These are phyloP conservation scores for Chaetoceros tenuissimus DNA, from an alignment of 108 stramenopile species.

Conservation along the genomic window DNA sequence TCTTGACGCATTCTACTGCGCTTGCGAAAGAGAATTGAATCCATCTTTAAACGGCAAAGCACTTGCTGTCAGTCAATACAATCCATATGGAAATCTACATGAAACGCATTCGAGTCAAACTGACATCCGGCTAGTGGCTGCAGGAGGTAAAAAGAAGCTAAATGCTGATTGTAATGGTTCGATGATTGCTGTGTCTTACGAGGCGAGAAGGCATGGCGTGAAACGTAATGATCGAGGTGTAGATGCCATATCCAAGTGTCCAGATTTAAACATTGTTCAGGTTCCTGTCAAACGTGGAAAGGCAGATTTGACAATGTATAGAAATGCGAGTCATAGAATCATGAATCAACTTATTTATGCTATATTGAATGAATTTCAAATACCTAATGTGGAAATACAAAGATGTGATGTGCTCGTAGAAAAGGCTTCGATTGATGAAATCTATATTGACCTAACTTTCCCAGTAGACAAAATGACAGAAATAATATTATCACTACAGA, in stretches of 20 bases:
- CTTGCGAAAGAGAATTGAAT: slow-evolving; percentile 22
- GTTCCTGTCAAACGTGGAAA: slow-evolving; percentile 43
- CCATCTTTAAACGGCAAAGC: neutral
- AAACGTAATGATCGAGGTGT: slow-evolving; percentile 27
- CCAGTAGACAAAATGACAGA: neutral
- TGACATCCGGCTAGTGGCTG: slow-evolving; percentile 2
- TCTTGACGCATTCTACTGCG: slow-evolving; percentile 24
- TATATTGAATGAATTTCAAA: neutral
- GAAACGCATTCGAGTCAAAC: slow-evolving; percentile 6
- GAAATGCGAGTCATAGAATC: slow-evolving; percentile 26
- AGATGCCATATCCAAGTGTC: slow-evolving; percentile 27
- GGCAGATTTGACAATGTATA: slow-evolving; percentile 50
- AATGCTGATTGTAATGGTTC: slow-evolving; percentile 9
- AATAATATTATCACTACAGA: neutral
- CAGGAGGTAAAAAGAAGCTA: neutral
- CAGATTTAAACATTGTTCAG: slow-evolving; percentile 24
- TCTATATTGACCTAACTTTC: slow-evolving; percentile 41
- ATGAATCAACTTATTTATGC: slow-evolving; percentile 9
- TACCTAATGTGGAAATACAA: neutral
- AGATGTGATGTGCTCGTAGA: slow-evolving; percentile 15
- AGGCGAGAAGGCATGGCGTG: slow-evolving; percentile 33
- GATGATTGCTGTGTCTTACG: slow-evolving; percentile 39
- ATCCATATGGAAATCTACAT: slow-evolving; percentile 19
- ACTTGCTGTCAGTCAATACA: slow-evolving; percentile 21
- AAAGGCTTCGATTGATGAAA: slow-evolving; percentile 49